phyloP scores from a whole-genome alignment of 345 rosid species.

The Acer yangbiense region DNA sequence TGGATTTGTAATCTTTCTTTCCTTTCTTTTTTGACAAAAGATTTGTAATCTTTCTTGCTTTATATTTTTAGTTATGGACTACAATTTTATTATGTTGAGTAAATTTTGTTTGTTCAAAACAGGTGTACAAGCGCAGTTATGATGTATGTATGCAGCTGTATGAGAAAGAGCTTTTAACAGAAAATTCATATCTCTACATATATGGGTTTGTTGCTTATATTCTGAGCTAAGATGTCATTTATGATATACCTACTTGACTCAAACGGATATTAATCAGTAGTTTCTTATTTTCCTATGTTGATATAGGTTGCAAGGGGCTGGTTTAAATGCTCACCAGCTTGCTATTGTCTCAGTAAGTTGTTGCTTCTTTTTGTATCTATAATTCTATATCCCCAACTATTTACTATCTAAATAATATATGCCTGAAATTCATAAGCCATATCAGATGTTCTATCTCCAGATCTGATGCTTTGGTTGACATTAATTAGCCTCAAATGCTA shows the following conservation, averaged over 20 bases:
- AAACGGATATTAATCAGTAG: slow-evolving; percentile 19
- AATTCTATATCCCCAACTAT: background rate
- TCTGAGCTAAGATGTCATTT: background rate
- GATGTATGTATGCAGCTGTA: slow-evolving; percentile 79
- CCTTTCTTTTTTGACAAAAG: background rate
- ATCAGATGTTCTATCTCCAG: background rate
- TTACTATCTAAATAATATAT: background rate
- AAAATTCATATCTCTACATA: slow-evolving; percentile 67
- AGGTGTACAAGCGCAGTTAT: slow-evolving; percentile 87
- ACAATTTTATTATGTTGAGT: slow-evolving; percentile 2
- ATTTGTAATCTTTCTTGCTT: background rate
- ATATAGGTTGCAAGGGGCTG: slow-evolving; percentile 64
- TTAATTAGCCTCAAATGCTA: background rate
- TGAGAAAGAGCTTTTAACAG: slow-evolving; percentile 83
- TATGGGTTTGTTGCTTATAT: slow-evolving; percentile 61
- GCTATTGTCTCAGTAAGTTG: slow-evolving; percentile 74
- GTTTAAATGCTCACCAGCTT: slow-evolving; percentile 77
- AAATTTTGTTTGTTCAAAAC: slow-evolving; percentile 25
- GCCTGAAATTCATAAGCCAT: background rate
- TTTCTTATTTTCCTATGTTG: slow-evolving; percentile 21
- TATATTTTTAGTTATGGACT: background rate
- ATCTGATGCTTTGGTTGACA: background rate
- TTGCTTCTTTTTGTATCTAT: slow-evolving; percentile 11
- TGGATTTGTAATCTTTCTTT: background rate
- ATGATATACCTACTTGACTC: background rate